Evolutionary conservation across 139 green algal species (phyloP).

Genomic region (Nannochloris sp.): DNA sequence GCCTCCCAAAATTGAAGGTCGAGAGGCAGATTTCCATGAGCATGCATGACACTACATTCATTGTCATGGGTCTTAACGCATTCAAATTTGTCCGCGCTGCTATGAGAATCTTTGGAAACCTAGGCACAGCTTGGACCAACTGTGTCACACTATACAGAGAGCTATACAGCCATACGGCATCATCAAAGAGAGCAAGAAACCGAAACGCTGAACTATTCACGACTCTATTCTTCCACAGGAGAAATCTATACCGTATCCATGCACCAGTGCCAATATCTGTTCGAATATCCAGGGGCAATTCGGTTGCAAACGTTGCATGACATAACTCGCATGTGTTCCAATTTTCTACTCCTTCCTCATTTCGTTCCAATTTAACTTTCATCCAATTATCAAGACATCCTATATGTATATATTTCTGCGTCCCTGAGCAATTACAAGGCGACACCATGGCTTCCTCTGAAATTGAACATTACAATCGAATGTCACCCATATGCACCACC

Average conservation of each 20-base stretch:
- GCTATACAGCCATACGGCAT: too few species aligned
- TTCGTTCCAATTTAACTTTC: background rate
- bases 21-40: background rate
- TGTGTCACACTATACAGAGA: too few species aligned
- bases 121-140: too few species aligned
- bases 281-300: background rate
- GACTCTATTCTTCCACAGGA: too few species aligned
- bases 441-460: conserved; percentile 13
- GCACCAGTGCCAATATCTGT: background rate
- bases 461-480: too few species aligned
- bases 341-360: background rate
- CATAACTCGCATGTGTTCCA: conserved; percentile 16
- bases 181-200: too few species aligned
- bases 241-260: background rate
- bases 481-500: background rate
- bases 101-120: too few species aligned
- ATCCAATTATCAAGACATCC: conserved; percentile 23
- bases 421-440: conserved; percentile 20
- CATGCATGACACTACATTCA: background rate
- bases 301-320: background rate
- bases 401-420: conserved; percentile 13
- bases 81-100: too few species aligned
- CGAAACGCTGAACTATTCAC: too few species aligned
- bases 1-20: background rate
- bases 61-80: too few species aligned